Evolutionary conservation across 495 filamentous ascomycete species (phyloP).

Genomic region (Neurospora sp.): DNA sequence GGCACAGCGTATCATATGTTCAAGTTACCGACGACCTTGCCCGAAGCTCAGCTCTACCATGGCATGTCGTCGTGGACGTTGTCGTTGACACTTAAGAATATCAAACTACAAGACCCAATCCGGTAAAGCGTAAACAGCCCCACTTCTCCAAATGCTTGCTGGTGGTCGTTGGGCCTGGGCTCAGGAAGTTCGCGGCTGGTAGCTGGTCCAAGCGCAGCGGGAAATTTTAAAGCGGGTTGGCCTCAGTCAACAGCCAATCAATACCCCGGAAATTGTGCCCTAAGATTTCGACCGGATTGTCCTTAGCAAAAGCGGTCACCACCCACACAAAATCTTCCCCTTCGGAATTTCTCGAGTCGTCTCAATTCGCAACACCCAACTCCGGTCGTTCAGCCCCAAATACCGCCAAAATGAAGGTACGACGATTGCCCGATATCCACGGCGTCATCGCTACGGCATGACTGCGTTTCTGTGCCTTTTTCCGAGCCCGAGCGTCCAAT

Average conservation of each 20-base stretch:
- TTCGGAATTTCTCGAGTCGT: conserved; percentile 14
- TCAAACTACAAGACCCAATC: background rate
- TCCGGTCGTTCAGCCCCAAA: conserved; percentile 23
- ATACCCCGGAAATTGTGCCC: conserved; percentile 16
- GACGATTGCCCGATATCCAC: background rate
- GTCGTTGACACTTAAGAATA: background rate
- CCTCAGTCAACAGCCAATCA: conserved; percentile 10
- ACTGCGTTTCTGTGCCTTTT: background rate
- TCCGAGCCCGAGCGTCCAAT: background rate
- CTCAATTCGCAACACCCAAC: conserved; percentile 19
- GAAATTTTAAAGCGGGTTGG: conserved; percentile 1
- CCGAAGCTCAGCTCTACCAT: background rate
- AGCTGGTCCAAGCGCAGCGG: background rate
- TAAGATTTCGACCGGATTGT: conserved; percentile 15
- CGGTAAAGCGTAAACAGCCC: background rate
- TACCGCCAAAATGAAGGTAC: conserved; percentile 31
- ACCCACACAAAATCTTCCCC: conserved; percentile 27
- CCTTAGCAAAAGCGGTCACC: background rate
- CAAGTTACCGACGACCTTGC: background rate
- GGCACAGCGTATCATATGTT: background rate
- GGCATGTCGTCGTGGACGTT: background rate
- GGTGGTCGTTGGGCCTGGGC: background rate
- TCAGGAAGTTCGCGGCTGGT: background rate
- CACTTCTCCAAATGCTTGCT: background rate
- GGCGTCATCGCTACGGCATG: background rate